A percentile compares a stretch with the other conserved stretches of the same genome.
These are phyloP conservation scores for Eucalyptus sideroxylon DNA, from an alignment of 345 rosid species.

Conservation along the genomic window DNA sequence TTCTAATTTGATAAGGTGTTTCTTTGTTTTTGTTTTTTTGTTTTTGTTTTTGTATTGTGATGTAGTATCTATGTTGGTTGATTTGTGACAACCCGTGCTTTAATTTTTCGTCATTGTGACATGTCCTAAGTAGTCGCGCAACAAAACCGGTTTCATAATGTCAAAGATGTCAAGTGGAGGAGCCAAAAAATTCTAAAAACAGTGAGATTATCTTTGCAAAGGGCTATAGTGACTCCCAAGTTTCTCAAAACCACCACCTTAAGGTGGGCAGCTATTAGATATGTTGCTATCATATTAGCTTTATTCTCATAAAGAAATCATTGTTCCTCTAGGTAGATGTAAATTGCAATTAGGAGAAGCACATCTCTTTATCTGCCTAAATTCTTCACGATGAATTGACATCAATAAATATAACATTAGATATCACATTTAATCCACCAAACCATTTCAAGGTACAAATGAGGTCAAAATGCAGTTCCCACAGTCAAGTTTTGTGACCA, in stretches of 20 bases:
- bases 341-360: background rate
- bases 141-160: too few relatives aligned
- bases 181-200: too few relatives aligned
- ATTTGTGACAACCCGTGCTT: too few relatives aligned
- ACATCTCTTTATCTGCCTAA: background rate
- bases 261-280: too few relatives aligned
- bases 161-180: too few relatives aligned
- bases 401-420: background rate
- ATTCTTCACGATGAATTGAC: background rate
- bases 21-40: accelerated
- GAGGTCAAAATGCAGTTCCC: background rate
- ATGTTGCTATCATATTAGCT: background rate
- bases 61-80: too few relatives aligned
- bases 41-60: too few relatives aligned
- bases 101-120: too few relatives aligned
- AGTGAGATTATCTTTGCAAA: accelerated
- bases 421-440: background rate
- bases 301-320: background rate
- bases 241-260: too few relatives aligned
- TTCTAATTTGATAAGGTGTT: too few relatives aligned
- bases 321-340: background rate
- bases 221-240: too few relatives aligned
- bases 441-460: background rate
- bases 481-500: background rate
- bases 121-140: too few relatives aligned